These are phyloP conservation scores for Xylaria longipes DNA, from an alignment of 495 filamentous ascomycete genomes.

Conservation along the genomic window DNA sequence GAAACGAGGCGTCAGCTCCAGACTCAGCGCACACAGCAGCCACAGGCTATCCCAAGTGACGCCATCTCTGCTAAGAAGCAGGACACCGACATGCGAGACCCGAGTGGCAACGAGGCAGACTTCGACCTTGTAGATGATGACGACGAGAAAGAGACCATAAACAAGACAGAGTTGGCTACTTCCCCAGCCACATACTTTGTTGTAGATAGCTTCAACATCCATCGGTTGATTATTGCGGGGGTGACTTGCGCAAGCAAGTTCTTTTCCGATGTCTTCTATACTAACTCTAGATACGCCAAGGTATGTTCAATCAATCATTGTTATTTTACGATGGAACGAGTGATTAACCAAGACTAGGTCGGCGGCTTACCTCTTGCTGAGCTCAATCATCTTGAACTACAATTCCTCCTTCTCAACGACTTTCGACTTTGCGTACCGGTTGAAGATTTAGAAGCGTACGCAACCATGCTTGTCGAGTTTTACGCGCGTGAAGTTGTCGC, in stretches of 20 bases:
- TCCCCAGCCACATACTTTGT: constrained; percentile 81
- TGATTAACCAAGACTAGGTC: constrained; percentile 63
- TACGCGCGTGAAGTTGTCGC: constrained; percentile 90
- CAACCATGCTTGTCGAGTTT: constrained; percentile 98
- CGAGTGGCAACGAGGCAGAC: constrained; percentile 45
- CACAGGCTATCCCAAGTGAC: background rate
- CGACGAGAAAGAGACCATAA: constrained; percentile 35
- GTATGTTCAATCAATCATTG: constrained; percentile 54
- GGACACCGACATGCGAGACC: constrained; percentile 45
- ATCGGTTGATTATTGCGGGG: constrained; percentile 93
- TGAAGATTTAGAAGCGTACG: constrained; percentile 95
- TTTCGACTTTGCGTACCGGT: constrained; percentile 94
- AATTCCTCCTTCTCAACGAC: constrained; percentile 96
- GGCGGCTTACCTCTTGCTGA: constrained; percentile 95
- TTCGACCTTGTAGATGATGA: constrained; percentile 49
- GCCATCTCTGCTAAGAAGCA: background rate
- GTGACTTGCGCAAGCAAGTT: constrained; percentile 99
- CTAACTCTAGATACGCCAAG: constrained; percentile 99
- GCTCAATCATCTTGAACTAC: constrained; percentile 94
- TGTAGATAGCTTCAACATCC: constrained; percentile 99
- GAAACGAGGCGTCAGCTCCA: constrained; percentile 41
- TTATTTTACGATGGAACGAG: background rate
- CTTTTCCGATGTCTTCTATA: constrained; percentile 99
- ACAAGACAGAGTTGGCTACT: constrained; percentile 36
- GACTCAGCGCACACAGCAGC: constrained; percentile 31